Evolutionary conservation across 2,329 filamentous ascomycete genomes (phyloP).

Genomic region (Coniochaeta ligniaria): DNA sequence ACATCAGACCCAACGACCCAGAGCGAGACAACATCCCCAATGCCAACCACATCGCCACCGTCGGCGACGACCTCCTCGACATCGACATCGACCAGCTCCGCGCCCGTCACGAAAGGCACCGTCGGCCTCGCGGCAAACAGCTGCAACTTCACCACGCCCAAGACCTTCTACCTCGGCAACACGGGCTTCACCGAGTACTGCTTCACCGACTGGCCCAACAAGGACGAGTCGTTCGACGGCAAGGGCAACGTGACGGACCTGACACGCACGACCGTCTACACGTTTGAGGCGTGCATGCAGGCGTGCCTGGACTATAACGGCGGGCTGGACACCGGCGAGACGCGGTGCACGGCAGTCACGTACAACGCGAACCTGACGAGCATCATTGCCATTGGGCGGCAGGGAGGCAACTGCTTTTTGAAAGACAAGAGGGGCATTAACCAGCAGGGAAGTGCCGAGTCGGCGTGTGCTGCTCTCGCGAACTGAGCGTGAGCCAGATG

Average conservation of each 20-base stretch:
- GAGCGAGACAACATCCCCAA: background rate
- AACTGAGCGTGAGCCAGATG: background rate
- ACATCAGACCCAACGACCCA: background rate
- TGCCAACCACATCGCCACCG: background rate
- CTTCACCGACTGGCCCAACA: constrained; percentile 4
- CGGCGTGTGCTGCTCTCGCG: background rate
- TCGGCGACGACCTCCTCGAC: background rate
- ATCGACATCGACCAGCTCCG: background rate
- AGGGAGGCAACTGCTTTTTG: constrained; percentile 12
- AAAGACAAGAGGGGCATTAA: constrained; percentile 13
- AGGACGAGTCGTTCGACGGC: background rate
- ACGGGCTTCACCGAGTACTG: constrained; percentile 3
- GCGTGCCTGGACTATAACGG: constrained; percentile 7
- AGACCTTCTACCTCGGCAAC: constrained; percentile 1
- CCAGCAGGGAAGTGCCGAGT: background rate
- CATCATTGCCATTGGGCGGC: constrained; percentile 5
- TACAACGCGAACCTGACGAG: constrained; percentile 13
- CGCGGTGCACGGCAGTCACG: constrained; percentile 9
- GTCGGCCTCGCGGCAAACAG: constrained; percentile 3
- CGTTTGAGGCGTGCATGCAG: constrained; percentile 14
- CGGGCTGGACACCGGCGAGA: background rate
- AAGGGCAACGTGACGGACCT: constrained; percentile 11
- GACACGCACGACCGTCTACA: constrained; percentile 7
- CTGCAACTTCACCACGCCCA: constrained; percentile 1
- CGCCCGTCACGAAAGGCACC: constrained; percentile 2